A percentile compares a stretch with the other conserved stretches of the same genome.
phyloP scores from a whole-genome alignment of 2,329 filamentous ascomycete species.

The Trichophyton schoenleinii region DNA sequence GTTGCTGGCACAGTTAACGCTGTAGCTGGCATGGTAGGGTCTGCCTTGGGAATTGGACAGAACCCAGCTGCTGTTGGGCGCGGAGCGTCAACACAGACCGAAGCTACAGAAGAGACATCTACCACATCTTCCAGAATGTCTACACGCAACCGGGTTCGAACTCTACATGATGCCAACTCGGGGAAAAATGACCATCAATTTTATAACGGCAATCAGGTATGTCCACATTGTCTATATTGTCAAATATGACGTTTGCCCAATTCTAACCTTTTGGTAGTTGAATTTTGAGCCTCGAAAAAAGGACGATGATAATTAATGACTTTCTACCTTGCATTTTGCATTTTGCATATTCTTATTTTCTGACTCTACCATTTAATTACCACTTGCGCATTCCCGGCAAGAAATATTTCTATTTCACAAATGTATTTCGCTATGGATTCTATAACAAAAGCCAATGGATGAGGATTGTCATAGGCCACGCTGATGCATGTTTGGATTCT shows the following conservation, averaged over 20 bases:
- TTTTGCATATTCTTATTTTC: neutral
- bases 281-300: slow-evolving; percentile 57
- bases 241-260: neutral
- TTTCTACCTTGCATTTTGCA: neutral
- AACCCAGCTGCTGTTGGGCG: slow-evolving; percentile 9
- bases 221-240: slow-evolving; percentile 24
- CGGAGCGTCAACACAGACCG: neutral
- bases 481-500: neutral
- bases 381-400: neutral
- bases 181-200: slow-evolving; percentile 53
- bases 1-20: slow-evolving; percentile 33
- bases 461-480: neutral
- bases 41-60: slow-evolving; percentile 32
- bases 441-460: neutral
- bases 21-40: slow-evolving; percentile 32
- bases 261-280: slow-evolving; percentile 32
- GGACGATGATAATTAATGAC: slow-evolving; percentile 37
- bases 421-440: neutral
- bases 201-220: slow-evolving; percentile 84
- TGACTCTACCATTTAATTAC: neutral
- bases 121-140: slow-evolving; percentile 4
- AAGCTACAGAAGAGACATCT: slow-evolving; percentile 6
- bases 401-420: neutral
- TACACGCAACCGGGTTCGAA: slow-evolving; percentile 34
- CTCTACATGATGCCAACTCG: slow-evolving; percentile 43